A percentile compares a stretch with the other conserved stretches of the same genome.
These are phyloP conservation scores for Nidula microcarpa DNA, from an alignment of 768 basidiomycete species.

Conservation along the genomic window DNA sequence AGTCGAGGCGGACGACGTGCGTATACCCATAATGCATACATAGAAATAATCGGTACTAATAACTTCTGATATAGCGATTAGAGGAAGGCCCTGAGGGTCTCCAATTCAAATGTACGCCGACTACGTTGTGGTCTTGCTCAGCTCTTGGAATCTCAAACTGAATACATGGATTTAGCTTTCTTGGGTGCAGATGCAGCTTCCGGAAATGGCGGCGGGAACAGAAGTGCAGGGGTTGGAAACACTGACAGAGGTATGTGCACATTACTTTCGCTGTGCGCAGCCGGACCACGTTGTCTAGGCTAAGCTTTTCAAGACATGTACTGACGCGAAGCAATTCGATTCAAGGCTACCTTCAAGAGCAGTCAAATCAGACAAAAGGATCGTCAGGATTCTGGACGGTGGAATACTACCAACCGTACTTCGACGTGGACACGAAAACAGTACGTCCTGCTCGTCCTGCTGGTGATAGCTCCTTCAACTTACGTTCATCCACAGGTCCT, in stretches of 20 bases:
- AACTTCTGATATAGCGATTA: constrained; percentile 23
- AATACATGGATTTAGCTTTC: constrained; percentile 40
- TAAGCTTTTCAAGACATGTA: no score
- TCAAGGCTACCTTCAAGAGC: constrained; percentile 65
- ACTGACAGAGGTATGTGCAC: constrained; percentile 44
- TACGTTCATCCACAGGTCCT: constrained; percentile 46
- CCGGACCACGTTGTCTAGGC: no score
- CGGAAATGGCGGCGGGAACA: constrained; percentile 19
- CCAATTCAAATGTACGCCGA: constrained; percentile 63
- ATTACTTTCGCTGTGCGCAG: background rate
- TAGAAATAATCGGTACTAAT: background rate
- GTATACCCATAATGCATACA: constrained; percentile 8
- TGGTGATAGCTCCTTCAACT: constrained; percentile 1
- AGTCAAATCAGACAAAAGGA: constrained; percentile 38
- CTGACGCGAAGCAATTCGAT: no score
- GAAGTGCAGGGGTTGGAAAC: constrained; percentile 40
- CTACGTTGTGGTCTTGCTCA: background rate
- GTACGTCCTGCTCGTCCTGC: constrained; percentile 23
- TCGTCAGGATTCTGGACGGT: constrained; percentile 70
- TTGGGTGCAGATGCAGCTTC: constrained; percentile 41
- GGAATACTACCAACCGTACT: constrained; percentile 86
- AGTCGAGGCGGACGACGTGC: constrained; percentile 69
- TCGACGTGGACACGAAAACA: constrained; percentile 82
- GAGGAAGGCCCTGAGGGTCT: constrained; percentile 69
- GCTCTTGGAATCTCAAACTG: background rate